Evolutionary conservation across 768 basidiomycete genomes (phyloP).

Genomic region (Pleurotus eryngii): DNA sequence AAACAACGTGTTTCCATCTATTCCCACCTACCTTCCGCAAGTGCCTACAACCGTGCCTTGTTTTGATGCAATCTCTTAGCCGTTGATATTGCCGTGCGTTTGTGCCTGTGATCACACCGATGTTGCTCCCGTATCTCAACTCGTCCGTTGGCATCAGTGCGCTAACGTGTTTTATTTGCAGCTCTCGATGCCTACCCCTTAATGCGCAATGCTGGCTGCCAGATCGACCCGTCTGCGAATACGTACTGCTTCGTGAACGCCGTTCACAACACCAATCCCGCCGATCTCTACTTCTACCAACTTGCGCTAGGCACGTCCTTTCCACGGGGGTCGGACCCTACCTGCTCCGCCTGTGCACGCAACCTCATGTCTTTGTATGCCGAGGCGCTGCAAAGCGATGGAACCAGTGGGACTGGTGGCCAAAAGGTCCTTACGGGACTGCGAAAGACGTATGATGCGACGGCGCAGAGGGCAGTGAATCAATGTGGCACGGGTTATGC

Average conservation of each 20-base stretch:
- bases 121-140: not conserved
- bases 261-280: conserved; percentile 48
- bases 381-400: conserved; percentile 29
- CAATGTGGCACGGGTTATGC: conserved; percentile 55
- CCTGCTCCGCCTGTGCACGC: conserved; percentile 66
- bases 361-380: conserved; percentile 55
- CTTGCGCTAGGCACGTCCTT: conserved; percentile 59
- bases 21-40: not conserved
- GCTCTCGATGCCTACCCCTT: conserved; percentile 62
- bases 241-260: conserved; percentile 77
- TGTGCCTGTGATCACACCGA: too few species aligned
- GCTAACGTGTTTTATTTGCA: conserved; percentile 16
- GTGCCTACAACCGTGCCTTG: too few species aligned
- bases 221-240: conserved; percentile 50
- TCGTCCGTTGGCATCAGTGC: not conserved
- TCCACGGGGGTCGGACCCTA: conserved; percentile 44
- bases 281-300: conserved; percentile 71
- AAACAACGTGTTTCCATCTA: not conserved
- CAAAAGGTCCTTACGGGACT: conserved; percentile 37
- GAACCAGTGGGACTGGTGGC: conserved; percentile 6
- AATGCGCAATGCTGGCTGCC: conserved; percentile 62
- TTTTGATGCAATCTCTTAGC: too few species aligned
- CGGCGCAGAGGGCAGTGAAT: conserved; percentile 40
- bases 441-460: conserved; percentile 43
- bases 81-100: too few species aligned